Conservation (phyloP, 2,329 filamentous ascomycete genomes). For the Xylariomycetidae sp. region DNA sequence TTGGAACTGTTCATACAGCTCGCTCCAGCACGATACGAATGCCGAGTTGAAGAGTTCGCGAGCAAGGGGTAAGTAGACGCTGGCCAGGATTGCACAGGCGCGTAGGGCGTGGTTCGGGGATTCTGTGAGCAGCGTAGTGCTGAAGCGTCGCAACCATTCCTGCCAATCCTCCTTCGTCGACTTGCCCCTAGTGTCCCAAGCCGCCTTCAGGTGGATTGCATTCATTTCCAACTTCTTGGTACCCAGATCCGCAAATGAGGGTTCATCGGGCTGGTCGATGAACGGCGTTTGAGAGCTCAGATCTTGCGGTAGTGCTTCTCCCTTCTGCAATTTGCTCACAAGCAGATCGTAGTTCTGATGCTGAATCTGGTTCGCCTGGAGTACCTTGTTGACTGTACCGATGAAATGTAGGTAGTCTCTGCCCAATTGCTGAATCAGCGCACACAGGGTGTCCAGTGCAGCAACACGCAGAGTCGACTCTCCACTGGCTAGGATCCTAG, state of each 20-base stretch:
- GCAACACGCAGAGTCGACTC: constrained; percentile 73
- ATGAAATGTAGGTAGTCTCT: constrained; percentile 95
- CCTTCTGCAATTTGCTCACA: constrained; percentile 88
- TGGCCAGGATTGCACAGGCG: constrained; percentile 87
- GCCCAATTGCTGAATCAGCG: constrained; percentile 91
- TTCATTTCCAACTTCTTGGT: constrained; percentile 97
- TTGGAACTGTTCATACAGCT: constrained; percentile 94
- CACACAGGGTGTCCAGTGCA: constrained; percentile 89
- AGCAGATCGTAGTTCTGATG: constrained; percentile 91
- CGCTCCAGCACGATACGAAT: constrained; percentile 98
- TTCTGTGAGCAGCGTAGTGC: constrained; percentile 88
- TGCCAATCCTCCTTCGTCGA: constrained; percentile 99
- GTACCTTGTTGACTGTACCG: constrained; percentile 83
- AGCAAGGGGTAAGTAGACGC: constrained; percentile 85
- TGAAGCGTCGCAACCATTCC: constrained; percentile 96
- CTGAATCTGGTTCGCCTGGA: constrained; percentile 74
- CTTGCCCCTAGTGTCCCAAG: constrained; percentile 95
- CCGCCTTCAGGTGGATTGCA: constrained; percentile 91
- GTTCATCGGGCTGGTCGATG: constrained; percentile 72
- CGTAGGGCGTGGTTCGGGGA: constrained; percentile 93
- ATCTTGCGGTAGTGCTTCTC: constrained; percentile 91
- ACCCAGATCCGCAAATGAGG: constrained; percentile 74
- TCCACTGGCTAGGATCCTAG: constrained; percentile 69
- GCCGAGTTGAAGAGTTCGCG: constrained; percentile 97
- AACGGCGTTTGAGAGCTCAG: constrained; percentile 83